Percentiles rank a stretch among this genome's conserved stretches.
Conservation (phyloP, 805 yeast genomes). For the Candida morakotiae region DNA sequence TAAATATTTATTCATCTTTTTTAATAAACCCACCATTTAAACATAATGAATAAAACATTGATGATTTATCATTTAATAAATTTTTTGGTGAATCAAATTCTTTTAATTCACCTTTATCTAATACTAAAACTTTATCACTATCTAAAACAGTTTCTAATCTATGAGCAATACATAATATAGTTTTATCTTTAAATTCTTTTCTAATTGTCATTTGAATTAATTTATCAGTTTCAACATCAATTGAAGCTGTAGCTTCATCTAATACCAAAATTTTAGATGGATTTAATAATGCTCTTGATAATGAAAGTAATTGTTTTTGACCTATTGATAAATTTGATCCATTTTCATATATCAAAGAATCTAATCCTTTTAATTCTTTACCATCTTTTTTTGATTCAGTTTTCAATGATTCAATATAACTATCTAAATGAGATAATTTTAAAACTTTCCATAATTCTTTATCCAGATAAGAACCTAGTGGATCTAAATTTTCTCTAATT, state of each 20-base stretch:
- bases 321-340: slow-evolving; percentile 39
- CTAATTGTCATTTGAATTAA: slow-evolving; percentile 34
- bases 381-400: slow-evolving; percentile 8
- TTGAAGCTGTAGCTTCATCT: slow-evolving; percentile 72
- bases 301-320: slow-evolving; percentile 34
- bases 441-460: slow-evolving; percentile 75
- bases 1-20: background rate
- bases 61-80: slow-evolving; percentile 21
- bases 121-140: slow-evolving; percentile 35
- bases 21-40: slow-evolving; percentile 31
- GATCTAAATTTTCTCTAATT: no score
- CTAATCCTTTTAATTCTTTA: slow-evolving; percentile 13
- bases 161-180: slow-evolving; percentile 39
- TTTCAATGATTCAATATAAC: slow-evolving; percentile 53
- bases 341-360: slow-evolving; percentile 30
- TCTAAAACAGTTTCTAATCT: slow-evolving; percentile 38
- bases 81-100: slow-evolving; percentile 32
- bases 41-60: slow-evolving; percentile 34
- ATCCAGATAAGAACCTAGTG: slow-evolving; percentile 62
- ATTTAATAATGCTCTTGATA: slow-evolving; percentile 38
- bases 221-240: slow-evolving; percentile 32
- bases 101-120: no score
- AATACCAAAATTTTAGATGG: slow-evolving; percentile 67
- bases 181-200: slow-evolving; percentile 31
- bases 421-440: slow-evolving; percentile 71